phyloP scores from a whole-genome alignment of 1,284 basidiomycete genomes.

The Boletus sp. region DNA sequence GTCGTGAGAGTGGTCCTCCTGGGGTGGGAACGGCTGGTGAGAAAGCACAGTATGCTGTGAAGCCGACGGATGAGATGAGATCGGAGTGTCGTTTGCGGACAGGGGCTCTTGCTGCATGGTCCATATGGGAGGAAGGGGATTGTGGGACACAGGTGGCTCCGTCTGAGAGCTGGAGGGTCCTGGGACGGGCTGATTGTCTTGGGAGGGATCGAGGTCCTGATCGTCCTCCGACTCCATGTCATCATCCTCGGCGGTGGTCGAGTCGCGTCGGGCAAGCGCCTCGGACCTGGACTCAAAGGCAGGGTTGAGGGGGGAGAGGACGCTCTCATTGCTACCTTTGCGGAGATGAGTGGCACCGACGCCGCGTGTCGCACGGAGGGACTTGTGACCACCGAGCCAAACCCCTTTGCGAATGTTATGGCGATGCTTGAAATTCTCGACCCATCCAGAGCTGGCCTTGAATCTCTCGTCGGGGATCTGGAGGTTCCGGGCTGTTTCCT shows the following conservation, averaged over 20 bases:
- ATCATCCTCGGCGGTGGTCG: slow-evolving; percentile 38
- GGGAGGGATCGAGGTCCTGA: slow-evolving; percentile 37
- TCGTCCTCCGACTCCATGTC: slow-evolving; percentile 43
- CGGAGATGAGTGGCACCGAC: slow-evolving; percentile 41
- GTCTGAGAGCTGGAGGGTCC: slow-evolving; percentile 38
- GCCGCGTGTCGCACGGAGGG: slow-evolving; percentile 37
- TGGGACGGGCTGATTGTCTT: slow-evolving; percentile 30
- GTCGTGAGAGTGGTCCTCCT: slow-evolving; percentile 35
- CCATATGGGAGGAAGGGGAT: slow-evolving; percentile 41
- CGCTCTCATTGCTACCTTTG: slow-evolving; percentile 39
- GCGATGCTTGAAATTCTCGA: slow-evolving; percentile 89
- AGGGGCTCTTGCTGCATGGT: slow-evolving; percentile 39
- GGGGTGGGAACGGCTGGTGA: slow-evolving; percentile 32
- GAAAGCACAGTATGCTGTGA: slow-evolving; percentile 37
- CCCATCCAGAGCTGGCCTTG: slow-evolving; percentile 90
- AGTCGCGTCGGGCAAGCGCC: slow-evolving; percentile 30
- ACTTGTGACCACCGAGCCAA: slow-evolving; percentile 50
- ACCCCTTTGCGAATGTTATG: slow-evolving; percentile 70
- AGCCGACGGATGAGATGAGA: slow-evolving; percentile 37
- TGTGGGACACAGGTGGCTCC: slow-evolving; percentile 32
- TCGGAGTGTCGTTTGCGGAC: slow-evolving; percentile 34
- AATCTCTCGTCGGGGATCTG: slow-evolving; percentile 72
- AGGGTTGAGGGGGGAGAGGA: slow-evolving; percentile 42
- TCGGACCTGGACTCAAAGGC: slow-evolving; percentile 41
- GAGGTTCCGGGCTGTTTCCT: slow-evolving; percentile 62